Base-by-base conservation (phyloP, 2,329 filamentous ascomycete species). In the Trichoderma sp. region DNA sequence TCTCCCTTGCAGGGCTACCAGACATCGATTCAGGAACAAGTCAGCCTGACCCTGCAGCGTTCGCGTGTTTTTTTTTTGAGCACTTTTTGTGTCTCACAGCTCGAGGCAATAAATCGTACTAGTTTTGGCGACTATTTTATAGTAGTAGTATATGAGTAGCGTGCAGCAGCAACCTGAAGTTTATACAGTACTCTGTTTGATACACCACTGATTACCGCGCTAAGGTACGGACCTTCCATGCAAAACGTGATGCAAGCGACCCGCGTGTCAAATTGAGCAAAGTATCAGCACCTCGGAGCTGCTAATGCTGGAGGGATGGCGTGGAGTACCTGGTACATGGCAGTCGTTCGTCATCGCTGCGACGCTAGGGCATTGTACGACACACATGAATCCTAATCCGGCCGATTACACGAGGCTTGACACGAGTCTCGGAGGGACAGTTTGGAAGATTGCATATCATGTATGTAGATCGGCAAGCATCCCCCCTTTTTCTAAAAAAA, bases 1-100 rank as follows among this genome's bases (percentile, higher is more conserved):
- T 58, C 40, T 66, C 53, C 62, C 62, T 57, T 65, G 33, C 61
- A 64, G 49, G 49, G 61, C 24, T 33, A 21, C 40, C 33, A 64
- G 61, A 63, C 47, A 55, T 40, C 35, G 55, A 56, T 10, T 27
- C 61, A 21, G 61, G 47, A 63, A 55, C 21, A 37, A 29, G 61
- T 40, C 61, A 55, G 61, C 61, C 35, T 21, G 16, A 33, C 61
- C 61, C 40, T 56, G 49, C 49, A 40, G 31, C n/a, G 43, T n/a
- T 21, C 27, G 16, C 11, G 13, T 29, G 21, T 27, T 27, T 27
- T 6, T 62, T 29, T 24, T 24, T 24, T 24, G 47, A 49, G 47
- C 19, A n/a, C 47, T 49, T 49, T 40, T 49, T 13, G n/a, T 24
- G 19, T 49, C 47, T 49, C 14, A 49, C 47, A 24, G 8, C 47